Percentiles rank a stretch among this genome's conserved stretches.
These are phyloP conservation scores for Danielia oregonensis DNA, from an alignment of 805 yeast species.

Conservation along the genomic window DNA sequence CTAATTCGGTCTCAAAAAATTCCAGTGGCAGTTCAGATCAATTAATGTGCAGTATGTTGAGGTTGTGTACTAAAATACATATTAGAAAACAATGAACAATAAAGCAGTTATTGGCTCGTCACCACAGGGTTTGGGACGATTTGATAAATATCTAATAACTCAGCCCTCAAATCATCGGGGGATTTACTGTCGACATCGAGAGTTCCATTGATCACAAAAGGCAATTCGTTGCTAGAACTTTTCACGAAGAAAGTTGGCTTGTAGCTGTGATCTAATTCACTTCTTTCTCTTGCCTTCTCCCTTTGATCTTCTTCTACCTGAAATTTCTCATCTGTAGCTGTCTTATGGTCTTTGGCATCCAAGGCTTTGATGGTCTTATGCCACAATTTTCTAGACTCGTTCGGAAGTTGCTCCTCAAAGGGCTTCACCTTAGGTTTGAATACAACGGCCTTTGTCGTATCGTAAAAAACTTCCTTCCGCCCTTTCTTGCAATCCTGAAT, in stretches of 20 bases:
- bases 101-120: too few relatives aligned
- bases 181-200: slow-evolving; percentile 1
- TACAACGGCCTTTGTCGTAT: slow-evolving; percentile 50
- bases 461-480: slow-evolving; percentile 39
- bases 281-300: slow-evolving; percentile 61
- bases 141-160: background rate
- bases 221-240: background rate
- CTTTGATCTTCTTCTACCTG: slow-evolving; percentile 88
- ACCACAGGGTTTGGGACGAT: background rate
- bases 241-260: background rate
- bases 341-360: slow-evolving; percentile 70
- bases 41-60: too few relatives aligned
- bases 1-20: too few relatives aligned
- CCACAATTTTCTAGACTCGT: slow-evolving; percentile 86
- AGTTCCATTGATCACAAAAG: slow-evolving; percentile 2
- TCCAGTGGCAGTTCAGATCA: background rate
- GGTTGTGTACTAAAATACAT: too few relatives aligned
- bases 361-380: slow-evolving; percentile 74
- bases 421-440: slow-evolving; percentile 72
- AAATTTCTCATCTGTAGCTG: slow-evolving; percentile 86
- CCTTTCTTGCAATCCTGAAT: slow-evolving; percentile 50
- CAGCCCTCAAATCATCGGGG: slow-evolving; percentile 1
- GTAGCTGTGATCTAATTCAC: background rate
- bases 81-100: too few relatives aligned
- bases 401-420: slow-evolving; percentile 69